A percentile compares a stretch with the other conserved stretches of the same genome.
phyloP scores from a whole-genome alignment of 108 stramenopile species.

The Cyclotella baltica region DNA sequence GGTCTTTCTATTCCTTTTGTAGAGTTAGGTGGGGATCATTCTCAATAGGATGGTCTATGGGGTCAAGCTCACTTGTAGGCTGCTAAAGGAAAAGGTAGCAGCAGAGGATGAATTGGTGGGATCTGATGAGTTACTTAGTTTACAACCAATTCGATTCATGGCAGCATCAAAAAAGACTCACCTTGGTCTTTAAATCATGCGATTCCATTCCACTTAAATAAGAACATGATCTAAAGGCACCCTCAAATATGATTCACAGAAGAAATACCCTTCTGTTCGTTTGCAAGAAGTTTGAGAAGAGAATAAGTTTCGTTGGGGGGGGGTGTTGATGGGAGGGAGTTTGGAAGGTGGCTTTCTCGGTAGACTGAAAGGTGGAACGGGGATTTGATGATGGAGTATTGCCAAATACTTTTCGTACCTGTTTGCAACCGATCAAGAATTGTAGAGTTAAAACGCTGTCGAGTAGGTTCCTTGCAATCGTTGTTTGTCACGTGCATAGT shows the following conservation, averaged over 20 bases:
- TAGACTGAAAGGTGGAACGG: slow-evolving; percentile 26
- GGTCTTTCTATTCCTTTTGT: slow-evolving; percentile 11
- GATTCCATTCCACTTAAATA: slow-evolving; percentile 87
- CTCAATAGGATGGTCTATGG: slow-evolving; percentile 68
- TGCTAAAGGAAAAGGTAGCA: too few relatives aligned
- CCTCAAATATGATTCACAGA: slow-evolving; percentile 77
- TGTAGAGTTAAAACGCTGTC: not conserved
- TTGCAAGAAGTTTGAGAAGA: slow-evolving; percentile 1
- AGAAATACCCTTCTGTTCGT: slow-evolving; percentile 19
- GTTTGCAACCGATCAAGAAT: not conserved
- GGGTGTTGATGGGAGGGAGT: slow-evolving; percentile 17
- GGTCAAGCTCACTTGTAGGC: slow-evolving; percentile 70
- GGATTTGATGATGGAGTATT: slow-evolving; percentile 18
- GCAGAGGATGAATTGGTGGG: not conserved
- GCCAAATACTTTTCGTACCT: not conserved
- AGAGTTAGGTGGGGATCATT: slow-evolving; percentile 33
- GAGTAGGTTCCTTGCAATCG: not conserved
- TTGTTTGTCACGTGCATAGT: not conserved
- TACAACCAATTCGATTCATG: too few relatives aligned
- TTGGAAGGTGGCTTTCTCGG: slow-evolving; percentile 15
- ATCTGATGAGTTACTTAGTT: too few relatives aligned
- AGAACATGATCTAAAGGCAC: slow-evolving; percentile 93
- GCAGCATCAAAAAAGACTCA: not conserved
- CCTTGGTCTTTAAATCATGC: slow-evolving; percentile 66
- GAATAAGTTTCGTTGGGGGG: slow-evolving; percentile 6